A percentile compares a stretch with the other conserved stretches of the same genome.
These are phyloP conservation scores for Dimargaris cristalligena DNA, from an alignment of 192 early-diverging fungal species.

Conservation along the genomic window DNA sequence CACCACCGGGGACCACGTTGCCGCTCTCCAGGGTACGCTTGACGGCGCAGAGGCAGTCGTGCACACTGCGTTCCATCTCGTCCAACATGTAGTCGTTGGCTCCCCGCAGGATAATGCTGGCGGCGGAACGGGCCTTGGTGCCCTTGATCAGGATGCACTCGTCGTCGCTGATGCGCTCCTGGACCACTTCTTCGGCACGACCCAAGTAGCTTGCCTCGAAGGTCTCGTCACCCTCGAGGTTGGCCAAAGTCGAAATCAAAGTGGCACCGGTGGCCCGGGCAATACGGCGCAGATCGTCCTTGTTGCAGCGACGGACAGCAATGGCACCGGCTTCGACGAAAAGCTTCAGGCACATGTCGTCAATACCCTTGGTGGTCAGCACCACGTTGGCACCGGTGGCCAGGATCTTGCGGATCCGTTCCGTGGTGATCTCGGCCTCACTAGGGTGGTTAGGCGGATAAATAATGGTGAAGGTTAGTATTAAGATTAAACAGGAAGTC, in stretches of 20 bases:
- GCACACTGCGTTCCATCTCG: constrained; percentile 96
- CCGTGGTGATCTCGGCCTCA: constrained; percentile 90
- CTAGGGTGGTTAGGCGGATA: too few species aligned
- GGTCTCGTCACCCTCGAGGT: constrained; percentile 95
- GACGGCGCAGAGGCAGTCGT: constrained; percentile 88
- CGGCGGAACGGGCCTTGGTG: constrained; percentile 68
- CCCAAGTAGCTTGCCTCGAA: constrained; percentile 81
- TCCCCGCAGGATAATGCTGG: constrained; percentile 92
- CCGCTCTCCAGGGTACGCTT: constrained; percentile 94
- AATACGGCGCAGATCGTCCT: constrained; percentile 94
- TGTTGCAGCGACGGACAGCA: constrained; percentile 87
- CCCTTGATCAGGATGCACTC: constrained; percentile 93
- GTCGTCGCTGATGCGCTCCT: constrained; percentile 95
- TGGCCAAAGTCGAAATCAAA: constrained; percentile 84
- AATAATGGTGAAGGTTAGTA: too few species aligned
- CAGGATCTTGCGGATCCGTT: constrained; percentile 89
- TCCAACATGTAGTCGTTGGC: constrained; percentile 99
- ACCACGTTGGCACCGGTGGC: constrained; percentile 92
- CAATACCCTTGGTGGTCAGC: constrained; percentile 96
- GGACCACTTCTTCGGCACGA: constrained; percentile 85
- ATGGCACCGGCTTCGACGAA: constrained; percentile 98
- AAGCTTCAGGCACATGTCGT: constrained; percentile 94
- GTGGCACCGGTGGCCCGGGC: constrained; percentile 95
- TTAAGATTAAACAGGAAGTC: too few species aligned
- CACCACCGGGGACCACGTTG: constrained; percentile 92